These are phyloP conservation scores for Gymnopilus junonius DNA, from an alignment of 768 basidiomycete genomes.

Conservation along the genomic window DNA sequence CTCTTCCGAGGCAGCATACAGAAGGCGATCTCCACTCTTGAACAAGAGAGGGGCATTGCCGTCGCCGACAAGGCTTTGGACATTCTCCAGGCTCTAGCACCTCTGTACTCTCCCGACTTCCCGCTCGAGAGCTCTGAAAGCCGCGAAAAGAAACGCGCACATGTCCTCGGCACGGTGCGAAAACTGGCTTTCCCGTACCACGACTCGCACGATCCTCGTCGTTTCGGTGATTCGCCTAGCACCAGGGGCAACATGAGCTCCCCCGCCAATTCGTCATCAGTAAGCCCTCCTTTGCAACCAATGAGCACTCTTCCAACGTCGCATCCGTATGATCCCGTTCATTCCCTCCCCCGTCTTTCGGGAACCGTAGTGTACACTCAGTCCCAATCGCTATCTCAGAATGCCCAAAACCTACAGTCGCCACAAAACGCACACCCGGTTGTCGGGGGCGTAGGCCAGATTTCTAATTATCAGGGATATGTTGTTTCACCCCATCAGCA, in stretches of 20 bases:
- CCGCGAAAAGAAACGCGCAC: slow-evolving; percentile 62
- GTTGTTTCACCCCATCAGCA: slow-evolving; percentile 17
- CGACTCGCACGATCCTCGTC: slow-evolving; percentile 61
- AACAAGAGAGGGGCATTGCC: slow-evolving; percentile 63
- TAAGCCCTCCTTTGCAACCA: slow-evolving; percentile 56
- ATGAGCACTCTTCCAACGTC: slow-evolving; percentile 36
- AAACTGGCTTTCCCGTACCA: slow-evolving; percentile 86
- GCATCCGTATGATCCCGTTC: slow-evolving; percentile 41
- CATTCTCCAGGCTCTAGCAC: slow-evolving; percentile 72
- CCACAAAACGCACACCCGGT: slow-evolving; percentile 32
- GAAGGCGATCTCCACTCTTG: slow-evolving; percentile 67
- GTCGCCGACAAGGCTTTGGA: slow-evolving; percentile 78
- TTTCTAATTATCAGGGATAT: neutral
- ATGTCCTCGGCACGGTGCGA: slow-evolving; percentile 67
- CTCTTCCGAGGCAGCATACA: slow-evolving; percentile 78
- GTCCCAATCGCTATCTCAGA: slow-evolving; percentile 17
- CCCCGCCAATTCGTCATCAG: slow-evolving; percentile 60
- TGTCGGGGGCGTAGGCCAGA: slow-evolving; percentile 4
- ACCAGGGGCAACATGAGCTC: slow-evolving; percentile 51
- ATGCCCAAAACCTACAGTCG: slow-evolving; percentile 28
- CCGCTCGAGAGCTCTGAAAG: slow-evolving; percentile 50
- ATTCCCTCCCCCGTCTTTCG: neutral
- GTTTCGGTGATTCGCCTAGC: slow-evolving; percentile 53
- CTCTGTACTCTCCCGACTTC: slow-evolving; percentile 73
- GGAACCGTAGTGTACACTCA: neutral